Base-by-base conservation (phyloP, 2,329 filamentous ascomycete species). In the Phoma sp. region DNA sequence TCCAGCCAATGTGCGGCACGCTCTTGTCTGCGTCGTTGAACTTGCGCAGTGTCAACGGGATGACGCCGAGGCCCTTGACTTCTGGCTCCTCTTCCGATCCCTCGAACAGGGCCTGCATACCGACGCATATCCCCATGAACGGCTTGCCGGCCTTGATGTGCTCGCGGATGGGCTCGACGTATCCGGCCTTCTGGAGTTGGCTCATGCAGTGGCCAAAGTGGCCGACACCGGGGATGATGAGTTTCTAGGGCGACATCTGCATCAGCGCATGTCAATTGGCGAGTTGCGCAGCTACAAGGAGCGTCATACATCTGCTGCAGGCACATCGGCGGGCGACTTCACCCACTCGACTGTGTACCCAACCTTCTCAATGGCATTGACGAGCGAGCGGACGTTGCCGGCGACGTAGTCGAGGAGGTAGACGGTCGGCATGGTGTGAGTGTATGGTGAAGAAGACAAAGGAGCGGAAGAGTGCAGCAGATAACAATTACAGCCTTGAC, bases 1-100 rank as follows among this genome's bases (percentile, higher is more conserved):
- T 99, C 95, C 95, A 99, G 49, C 95, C 95, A 74, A 99, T 99
- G 78, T 99, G 96, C 32, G 95, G 95, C n/a, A 99, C 96, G 30
- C 92, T 88, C 78, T 98, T 98, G 67, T 84, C 80, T 26, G 77
- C 74, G 72, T 91, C 86, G 71, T 91, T 80, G 78, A 99, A 99
- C 56, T 88, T 87, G 70, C 85, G 82, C 60, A 99, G 83, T 10
- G 78, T 80, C 32, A 84, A 85, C 37, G 88, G 86, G 57, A 98
- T 87, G 23, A 96, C 38, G 5, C 88, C 89, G 40, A 99, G 80
- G 1, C 95, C 95, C 2, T 86, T 77, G 12, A 91, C 87, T 15
- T 81, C 76, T 0, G 87, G 79, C 61, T 91, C 88, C 74, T 99
- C 95, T 33, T 86, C 85, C 0, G 95, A 98, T 7, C 90, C 89